phyloP scores from a whole-genome alignment of 208 protist genomes.

The Leptomonas pyrrhocoris region DNA sequence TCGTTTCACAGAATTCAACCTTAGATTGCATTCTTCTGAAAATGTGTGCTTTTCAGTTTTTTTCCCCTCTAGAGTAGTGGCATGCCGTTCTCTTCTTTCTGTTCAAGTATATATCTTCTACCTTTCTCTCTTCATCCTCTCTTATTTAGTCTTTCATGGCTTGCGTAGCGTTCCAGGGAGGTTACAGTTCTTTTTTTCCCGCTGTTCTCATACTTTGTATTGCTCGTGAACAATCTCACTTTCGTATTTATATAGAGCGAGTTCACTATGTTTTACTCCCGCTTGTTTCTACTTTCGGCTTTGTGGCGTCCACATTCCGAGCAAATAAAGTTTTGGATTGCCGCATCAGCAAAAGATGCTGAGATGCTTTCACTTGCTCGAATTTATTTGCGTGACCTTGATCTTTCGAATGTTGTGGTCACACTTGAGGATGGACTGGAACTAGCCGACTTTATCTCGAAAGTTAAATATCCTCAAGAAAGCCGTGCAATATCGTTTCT shows the following conservation, averaged over 20 bases:
- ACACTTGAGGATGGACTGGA: constrained; percentile 36
- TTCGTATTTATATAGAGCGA: not conserved
- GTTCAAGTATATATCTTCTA: no score
- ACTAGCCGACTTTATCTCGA: constrained; percentile 21
- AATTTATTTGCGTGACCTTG: constrained; percentile 30
- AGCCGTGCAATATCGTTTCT: constrained; percentile 19
- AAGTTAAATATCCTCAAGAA: constrained; percentile 28
- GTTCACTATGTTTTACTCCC: not conserved
- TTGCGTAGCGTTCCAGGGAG: no score
- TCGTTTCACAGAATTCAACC: no score
- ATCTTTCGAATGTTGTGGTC: constrained; percentile 20
- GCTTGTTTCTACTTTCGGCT: constrained; percentile 17
- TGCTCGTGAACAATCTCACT: not conserved
- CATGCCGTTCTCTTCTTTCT: no score
- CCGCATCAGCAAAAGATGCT: constrained; percentile 32
- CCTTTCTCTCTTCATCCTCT: no score
- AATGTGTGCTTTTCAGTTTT: no score
- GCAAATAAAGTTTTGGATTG: constrained; percentile 66
- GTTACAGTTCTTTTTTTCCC: no score
- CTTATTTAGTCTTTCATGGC: no score
- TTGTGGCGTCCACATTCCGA: constrained; percentile 69
- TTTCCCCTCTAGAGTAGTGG: no score
- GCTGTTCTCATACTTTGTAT: no score
- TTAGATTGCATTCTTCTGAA: no score
- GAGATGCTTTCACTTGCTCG: constrained; percentile 25